These are phyloP conservation scores for Rubroboletus pulcherrimus DNA, from an alignment of 768 basidiomycete species.

Conservation along the genomic window DNA sequence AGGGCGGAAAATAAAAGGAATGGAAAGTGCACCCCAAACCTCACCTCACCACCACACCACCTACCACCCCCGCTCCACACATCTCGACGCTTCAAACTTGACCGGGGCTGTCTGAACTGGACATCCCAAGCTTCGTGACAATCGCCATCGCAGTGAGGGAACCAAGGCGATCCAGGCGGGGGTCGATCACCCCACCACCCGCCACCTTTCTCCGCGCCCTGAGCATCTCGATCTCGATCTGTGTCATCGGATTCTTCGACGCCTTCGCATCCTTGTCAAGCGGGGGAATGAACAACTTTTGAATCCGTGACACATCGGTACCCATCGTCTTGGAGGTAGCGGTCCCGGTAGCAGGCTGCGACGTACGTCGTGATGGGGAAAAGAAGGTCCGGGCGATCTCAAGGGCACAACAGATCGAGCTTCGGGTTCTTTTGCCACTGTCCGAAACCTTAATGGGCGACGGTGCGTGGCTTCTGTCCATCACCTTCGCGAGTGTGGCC, in stretches of 20 bases:
- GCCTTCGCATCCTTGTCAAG: not conserved
- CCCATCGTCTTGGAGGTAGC: not conserved
- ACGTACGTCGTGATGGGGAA: not conserved
- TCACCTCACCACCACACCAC: not conserved
- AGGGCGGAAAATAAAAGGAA: not conserved
- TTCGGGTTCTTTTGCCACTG: not conserved
- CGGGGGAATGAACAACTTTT: constrained; percentile 1
- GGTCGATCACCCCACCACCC: not conserved
- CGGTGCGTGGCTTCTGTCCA: not conserved
- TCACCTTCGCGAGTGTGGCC: not conserved
- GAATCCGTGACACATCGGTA: not conserved
- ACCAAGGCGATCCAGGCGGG: not conserved
- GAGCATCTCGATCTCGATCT: constrained; percentile 12
- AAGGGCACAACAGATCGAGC: not conserved
- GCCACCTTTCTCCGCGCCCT: constrained; percentile 3
- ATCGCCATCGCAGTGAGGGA: not conserved
- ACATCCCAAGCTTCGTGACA: not conserved
- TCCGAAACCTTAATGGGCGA: not conserved
- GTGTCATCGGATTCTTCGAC: not conserved
- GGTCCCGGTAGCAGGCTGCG: not conserved
- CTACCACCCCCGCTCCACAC: not conserved
- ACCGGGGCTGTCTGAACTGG: not conserved
- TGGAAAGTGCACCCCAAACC: not conserved
- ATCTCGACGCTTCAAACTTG: not conserved
- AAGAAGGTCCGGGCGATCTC: not conserved